Evolutionary conservation across 2,329 filamentous ascomycete genomes (phyloP), one percentile per base, ranked within the genome.

Genomic region (Neonectria ditissima): DNA sequence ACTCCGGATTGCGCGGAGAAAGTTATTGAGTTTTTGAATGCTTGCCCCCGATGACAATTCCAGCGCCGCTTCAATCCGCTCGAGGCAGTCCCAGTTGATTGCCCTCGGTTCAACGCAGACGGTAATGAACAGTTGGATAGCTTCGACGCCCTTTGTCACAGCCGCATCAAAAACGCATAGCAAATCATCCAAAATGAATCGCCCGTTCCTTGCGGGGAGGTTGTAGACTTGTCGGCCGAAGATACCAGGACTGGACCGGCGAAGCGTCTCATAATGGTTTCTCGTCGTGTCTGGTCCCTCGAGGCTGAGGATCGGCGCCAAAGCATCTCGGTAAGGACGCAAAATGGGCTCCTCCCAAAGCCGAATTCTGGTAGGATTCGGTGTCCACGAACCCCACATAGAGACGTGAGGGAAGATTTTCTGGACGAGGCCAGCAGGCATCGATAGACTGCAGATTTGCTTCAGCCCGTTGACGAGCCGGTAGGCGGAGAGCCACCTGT

Each of bases 221-320:
- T 32, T 16, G 24, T 66, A 52, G 5, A 48, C 43, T 20, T 28
- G 22, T 2, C 6, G 34, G 1, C 55, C 54, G 22, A 65, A 65
- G 2, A 52, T 44, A 9, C 57, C 52, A 7, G 56, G 54, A 16
- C 43, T 58, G 13, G 64, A 64, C 26, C 61, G 43, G 11, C 64
- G 64, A 50, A 65, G 52, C 16, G 62, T 59, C 5, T 22, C 20
- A 9, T 41, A 37, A 18, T 64, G 64, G 30, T 65, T 51, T 1
- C 62, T 51, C 9, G 50, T 62, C 5, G 32, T 55, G 20, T 66
- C 65, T 2, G 65, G 65, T 3, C 65, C 65, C 34, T 66, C 62
- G 26, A 66, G 41, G 28, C 62, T 54, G 22, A 66, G 50, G 2
- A 59, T 53, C 5, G 18, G 18, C 5, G 45, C 50, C 14, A 66